Evolutionary conservation across 306 rosid species (phyloP).

Genomic region (Acacia confusa): DNA sequence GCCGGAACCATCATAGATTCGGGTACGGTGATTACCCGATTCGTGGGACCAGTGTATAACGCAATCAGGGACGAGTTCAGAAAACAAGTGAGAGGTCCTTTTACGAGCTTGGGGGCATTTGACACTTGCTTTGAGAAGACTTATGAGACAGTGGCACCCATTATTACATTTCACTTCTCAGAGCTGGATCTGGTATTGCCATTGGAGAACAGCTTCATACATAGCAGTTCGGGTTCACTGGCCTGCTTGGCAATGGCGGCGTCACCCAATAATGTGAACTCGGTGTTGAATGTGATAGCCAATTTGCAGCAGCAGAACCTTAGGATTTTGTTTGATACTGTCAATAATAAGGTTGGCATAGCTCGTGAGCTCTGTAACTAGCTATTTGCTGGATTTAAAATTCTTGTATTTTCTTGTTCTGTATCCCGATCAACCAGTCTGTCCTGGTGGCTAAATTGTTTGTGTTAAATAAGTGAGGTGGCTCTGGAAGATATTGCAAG

Average conservation of each 20-base stretch:
- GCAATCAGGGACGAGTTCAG: not conserved
- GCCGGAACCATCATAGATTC: not conserved
- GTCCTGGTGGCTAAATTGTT: not conserved
- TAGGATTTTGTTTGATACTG: conserved; percentile 74
- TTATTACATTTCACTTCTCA: not conserved
- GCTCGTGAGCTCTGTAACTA: conserved; percentile 87
- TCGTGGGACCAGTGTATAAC: not conserved
- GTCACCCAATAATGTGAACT: not conserved
- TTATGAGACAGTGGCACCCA: not conserved
- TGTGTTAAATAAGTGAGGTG: not conserved
- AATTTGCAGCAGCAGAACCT: conserved; percentile 88
- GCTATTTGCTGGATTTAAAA: not conserved
- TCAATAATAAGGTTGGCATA: conserved; percentile 72
- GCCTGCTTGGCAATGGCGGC: conserved; percentile 56
- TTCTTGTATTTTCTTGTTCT: not conserved
- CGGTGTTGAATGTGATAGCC: conserved; percentile 40
- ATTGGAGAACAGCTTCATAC: conserved; percentile 74
- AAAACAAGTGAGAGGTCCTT: not conserved
- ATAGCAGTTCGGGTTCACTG: conserved; percentile 57
- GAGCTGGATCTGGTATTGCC: not conserved
- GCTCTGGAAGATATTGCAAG: not conserved
- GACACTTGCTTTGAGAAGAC: not conserved
- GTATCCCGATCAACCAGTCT: not conserved
- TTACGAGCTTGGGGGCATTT: not conserved
- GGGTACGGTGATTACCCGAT: not conserved